These are phyloP conservation scores for Dendrobium huoshanense DNA, from an alignment of 106 monocot species.

Conservation along the genomic window DNA sequence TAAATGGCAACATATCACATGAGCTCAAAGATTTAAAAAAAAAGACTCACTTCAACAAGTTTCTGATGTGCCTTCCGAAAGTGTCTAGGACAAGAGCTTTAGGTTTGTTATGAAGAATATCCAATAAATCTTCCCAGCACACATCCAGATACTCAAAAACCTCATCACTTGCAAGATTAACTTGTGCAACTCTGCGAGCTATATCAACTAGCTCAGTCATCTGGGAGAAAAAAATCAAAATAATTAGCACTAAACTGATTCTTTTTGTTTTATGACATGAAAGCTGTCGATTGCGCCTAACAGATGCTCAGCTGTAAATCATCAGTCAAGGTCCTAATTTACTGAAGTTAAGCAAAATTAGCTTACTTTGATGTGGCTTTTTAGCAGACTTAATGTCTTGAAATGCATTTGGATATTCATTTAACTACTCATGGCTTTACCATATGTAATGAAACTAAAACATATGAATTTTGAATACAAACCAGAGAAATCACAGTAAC, in stretches of 20 bases:
- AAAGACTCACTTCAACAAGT: slow-evolving; percentile 34
- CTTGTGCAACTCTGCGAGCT: slow-evolving; percentile 34
- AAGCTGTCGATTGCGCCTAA: background rate
- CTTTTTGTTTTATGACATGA: background rate
- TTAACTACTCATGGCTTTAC: background rate
- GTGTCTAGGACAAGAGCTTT: slow-evolving; percentile 57
- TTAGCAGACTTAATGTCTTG: background rate
- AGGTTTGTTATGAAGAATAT: slow-evolving; percentile 31
- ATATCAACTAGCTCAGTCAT: slow-evolving; percentile 41
- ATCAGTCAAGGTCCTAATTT: background rate
- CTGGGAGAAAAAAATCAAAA: slow-evolving; percentile 14
- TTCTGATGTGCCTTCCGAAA: slow-evolving; percentile 45
- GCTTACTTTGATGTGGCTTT: background rate
- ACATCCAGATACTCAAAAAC: slow-evolving; percentile 18
- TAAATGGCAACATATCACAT: too few species aligned
- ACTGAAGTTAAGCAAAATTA: background rate
- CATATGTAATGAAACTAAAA: background rate
- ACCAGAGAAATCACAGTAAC: background rate
- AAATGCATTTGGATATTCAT: background rate
- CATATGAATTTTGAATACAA: background rate
- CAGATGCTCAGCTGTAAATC: background rate
- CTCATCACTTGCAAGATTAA: slow-evolving; percentile 23
- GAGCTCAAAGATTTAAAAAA: background rate
- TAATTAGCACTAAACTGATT: slow-evolving; percentile 1
- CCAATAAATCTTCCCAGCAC: slow-evolving; percentile 27